Percentiles rank a stretch among this genome's conserved stretches.
These are phyloP conservation scores for Fallopia convolvulus DNA, from an alignment of 148 eudicot genomes.

Conservation along the genomic window DNA sequence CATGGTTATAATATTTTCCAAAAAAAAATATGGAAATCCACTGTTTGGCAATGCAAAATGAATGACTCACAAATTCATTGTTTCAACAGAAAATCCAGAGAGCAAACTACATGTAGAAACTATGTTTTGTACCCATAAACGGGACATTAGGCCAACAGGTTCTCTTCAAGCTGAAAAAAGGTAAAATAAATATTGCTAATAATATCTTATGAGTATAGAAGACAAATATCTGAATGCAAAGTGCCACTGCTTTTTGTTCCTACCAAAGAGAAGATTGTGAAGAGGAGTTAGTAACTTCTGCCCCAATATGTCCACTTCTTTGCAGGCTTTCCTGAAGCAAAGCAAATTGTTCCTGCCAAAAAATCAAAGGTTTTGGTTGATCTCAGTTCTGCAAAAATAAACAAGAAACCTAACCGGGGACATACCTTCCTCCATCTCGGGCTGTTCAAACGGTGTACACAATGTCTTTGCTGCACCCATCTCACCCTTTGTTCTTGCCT, in stretches of 20 bases:
- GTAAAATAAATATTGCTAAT: background rate
- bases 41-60: background rate
- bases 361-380: background rate
- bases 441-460: constrained; percentile 94
- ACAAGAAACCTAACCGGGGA: background rate
- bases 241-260: background rate
- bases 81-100: background rate
- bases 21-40: background rate
- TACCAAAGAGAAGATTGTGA: background rate
- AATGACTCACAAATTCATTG: background rate
- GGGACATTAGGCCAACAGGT: background rate
- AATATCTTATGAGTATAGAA: background rate
- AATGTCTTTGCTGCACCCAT: constrained; percentile 90
- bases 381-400: too few relatives aligned
- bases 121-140: background rate
- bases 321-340: constrained; percentile 94
- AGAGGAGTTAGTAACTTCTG: constrained; percentile 49
- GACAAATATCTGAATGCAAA: background rate
- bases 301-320: constrained; percentile 99
- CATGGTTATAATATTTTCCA: background rate
- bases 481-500: constrained; percentile 89
- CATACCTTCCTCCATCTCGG: constrained; percentile 74
- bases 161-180: background rate
- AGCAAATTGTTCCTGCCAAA: constrained; percentile 75
- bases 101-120: background rate